Conservation (phyloP, 140 eudicot species). For the Senecio squalidus region DNA sequence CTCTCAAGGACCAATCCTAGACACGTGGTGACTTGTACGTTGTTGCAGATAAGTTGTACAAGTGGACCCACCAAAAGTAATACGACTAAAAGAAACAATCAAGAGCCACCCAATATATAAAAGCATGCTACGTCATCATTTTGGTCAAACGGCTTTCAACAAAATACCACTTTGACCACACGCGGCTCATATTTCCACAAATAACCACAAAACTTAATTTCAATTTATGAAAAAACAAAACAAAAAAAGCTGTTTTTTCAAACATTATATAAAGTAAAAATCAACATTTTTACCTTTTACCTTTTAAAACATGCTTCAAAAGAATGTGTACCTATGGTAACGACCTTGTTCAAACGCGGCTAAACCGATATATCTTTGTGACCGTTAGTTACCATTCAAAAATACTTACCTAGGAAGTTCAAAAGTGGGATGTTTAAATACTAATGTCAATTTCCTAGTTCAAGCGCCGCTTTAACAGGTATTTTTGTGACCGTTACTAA, state of each 20-base stretch:
- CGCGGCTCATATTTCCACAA: conserved; percentile 3
- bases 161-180: conserved; percentile 23
- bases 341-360: too few species aligned
- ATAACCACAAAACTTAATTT: neutral
- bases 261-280: neutral
- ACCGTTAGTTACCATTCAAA: too few species aligned
- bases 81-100: neutral
- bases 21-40: neutral
- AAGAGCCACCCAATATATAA: conserved; percentile 14
- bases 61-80: conserved; percentile 8
- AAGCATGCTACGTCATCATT: conserved; percentile 29
- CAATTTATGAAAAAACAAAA: neutral
- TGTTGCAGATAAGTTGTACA: conserved; percentile 5
- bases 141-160: conserved; percentile 17
- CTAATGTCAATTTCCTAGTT: too few species aligned
- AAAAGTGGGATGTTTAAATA: too few species aligned
- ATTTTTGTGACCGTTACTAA: too few species aligned
- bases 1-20: too few species aligned
- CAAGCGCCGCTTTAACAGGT: too few species aligned
- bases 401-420: too few species aligned
- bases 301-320: neutral
- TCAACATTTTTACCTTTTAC: too few species aligned
- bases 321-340: neutral
- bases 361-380: too few species aligned
- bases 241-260: neutral